Conservation (phyloP, 2,329 filamentous ascomycete genomes). For the Didymella keratinophila region DNA sequence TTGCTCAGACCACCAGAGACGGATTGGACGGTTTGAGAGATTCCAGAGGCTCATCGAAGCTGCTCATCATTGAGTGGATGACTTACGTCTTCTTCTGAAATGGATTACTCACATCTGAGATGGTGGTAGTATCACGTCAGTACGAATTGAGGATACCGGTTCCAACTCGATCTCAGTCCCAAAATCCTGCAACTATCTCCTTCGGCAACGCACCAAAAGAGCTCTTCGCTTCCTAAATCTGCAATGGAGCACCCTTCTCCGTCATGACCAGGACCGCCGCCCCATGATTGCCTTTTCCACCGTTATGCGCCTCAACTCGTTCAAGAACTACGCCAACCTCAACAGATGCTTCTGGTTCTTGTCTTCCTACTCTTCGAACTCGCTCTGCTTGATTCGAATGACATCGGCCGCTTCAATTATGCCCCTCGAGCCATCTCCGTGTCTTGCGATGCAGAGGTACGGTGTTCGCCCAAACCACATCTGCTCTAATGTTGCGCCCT, state of each 20-base stretch:
- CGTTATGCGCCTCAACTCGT: not conserved
- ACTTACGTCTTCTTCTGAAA: not conserved
- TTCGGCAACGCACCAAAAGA: not conserved
- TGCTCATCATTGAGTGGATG: not conserved
- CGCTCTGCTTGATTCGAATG: not conserved
- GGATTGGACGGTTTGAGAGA: not conserved
- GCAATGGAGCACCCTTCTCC: constrained; percentile 7
- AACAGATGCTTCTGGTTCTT: not conserved
- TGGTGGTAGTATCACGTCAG: not conserved
- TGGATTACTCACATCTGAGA: not conserved
- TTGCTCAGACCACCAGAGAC: not conserved
- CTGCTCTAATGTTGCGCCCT: not conserved
- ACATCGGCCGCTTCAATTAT: not conserved
- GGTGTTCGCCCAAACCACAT: not conserved
- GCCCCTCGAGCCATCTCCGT: not conserved
- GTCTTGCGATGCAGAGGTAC: not conserved
- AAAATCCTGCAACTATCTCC: not conserved
- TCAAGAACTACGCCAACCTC: constrained; percentile 5
- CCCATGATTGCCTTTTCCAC: constrained; percentile 1
- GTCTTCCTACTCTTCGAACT: not conserved
- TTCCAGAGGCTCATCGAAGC: not conserved
- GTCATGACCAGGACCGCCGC: constrained; percentile 8
- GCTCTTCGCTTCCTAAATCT: constrained; percentile 1
- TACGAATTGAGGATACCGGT: not conserved
- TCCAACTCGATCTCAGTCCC: not conserved